Evolutionary conservation across 2,329 filamentous ascomycete species (phyloP), one percentile per base, ranked within the genome.

Genomic region (Dactylonectria macrodidyma): DNA sequence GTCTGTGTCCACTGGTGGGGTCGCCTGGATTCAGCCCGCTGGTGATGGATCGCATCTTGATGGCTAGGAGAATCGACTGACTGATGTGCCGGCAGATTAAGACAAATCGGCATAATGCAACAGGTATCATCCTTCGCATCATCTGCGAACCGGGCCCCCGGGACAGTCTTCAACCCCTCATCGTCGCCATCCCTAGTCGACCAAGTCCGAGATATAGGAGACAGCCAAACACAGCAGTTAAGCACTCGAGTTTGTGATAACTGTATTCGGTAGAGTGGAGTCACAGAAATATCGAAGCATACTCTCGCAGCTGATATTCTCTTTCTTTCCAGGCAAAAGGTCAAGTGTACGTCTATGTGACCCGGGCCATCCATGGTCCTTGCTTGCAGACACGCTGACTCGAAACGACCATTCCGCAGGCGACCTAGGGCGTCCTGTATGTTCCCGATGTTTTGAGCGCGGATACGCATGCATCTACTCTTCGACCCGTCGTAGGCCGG

Each of bases 391-490:
- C 38, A 12, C 6, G 5, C 38, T 41, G 3, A n/a, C 38, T 16
- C 10, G 51, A 30, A 54, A 5, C 30, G 3, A 16, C 14, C 34
- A 11, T 14, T 33, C 16, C 3, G 16, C 16, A 54, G 51, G 51
- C 19, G 51, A 54, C 19, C 34, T 54, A 16, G 19, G 51, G 9
- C 26, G 51, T 12, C 51, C 51, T 16, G 34, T n/a, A 11, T 54
- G 51, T n/a, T 54, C 51, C 36, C 51, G 26, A 11, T 54, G 51
- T 11, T 36, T 54, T 34, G 26, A 54, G 16, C 51, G 16, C 34
- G 51, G 51, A 34, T 22, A 54, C 16, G 11, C 51, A 5, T 54
- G 51, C n/a, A 36, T 16, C 5, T 54, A 54, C 11, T 54, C 51
- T 7, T 54, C 51, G 30, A 19, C 19, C 16, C 14, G 51, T 34